phyloP scores from a whole-genome alignment of 2,329 filamentous ascomycete genomes.

The Amylocarpus encephaloides region DNA sequence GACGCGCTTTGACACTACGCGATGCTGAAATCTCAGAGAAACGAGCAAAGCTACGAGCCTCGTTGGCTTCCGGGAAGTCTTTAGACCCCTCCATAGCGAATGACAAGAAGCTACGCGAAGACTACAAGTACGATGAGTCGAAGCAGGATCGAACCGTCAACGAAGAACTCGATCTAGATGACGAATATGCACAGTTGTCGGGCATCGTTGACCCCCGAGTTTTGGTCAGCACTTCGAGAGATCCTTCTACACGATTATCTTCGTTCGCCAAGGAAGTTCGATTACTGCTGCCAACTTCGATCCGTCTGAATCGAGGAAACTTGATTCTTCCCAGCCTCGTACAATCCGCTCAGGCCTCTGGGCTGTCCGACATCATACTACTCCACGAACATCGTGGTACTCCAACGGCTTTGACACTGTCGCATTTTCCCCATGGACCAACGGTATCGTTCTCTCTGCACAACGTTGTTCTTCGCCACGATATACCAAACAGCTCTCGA shows the following conservation, averaged over 20 bases:
- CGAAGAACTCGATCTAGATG: constrained; percentile 70
- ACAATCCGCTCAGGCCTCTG: constrained; percentile 69
- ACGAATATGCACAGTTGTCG: constrained; percentile 87
- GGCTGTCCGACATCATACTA: constrained; percentile 77
- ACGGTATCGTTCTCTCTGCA: constrained; percentile 83
- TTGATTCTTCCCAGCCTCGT: constrained; percentile 82
- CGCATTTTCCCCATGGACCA: constrained; percentile 82
- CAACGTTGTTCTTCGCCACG: constrained; percentile 86
- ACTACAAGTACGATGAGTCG: constrained; percentile 92
- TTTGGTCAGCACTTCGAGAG: constrained; percentile 83
- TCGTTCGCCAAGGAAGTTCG: constrained; percentile 91
- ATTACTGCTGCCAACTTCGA: constrained; percentile 74
- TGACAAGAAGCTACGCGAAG: constrained; percentile 74
- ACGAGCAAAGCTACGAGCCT: constrained; percentile 76
- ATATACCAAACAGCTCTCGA: constrained; percentile 80
- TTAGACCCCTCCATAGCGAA: constrained; percentile 77
- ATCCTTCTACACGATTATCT: constrained; percentile 76
- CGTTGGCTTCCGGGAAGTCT: constrained; percentile 82
- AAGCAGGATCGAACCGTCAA: constrained; percentile 58
- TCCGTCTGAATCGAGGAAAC: constrained; percentile 87
- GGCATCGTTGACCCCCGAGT: constrained; percentile 85
- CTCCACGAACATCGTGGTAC: constrained; percentile 90
- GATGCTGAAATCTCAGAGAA: constrained; percentile 93
- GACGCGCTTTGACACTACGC: constrained; percentile 76
- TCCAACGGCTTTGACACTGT: constrained; percentile 81